Evolutionary conservation across 148 eudicot species (phyloP).

Genomic region (Camellia sinensis): DNA sequence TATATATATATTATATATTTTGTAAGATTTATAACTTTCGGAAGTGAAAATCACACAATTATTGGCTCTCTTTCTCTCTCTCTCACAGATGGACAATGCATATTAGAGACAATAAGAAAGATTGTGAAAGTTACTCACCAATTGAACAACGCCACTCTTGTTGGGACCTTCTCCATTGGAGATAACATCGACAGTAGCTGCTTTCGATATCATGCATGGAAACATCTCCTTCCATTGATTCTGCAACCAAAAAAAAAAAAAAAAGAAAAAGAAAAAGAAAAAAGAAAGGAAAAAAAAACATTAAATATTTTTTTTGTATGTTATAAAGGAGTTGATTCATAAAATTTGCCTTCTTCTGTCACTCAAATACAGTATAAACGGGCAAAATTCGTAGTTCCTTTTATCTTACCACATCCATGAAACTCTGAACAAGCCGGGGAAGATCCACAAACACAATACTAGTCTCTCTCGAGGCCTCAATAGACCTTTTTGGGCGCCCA

Average conservation of each 20-base stretch:
- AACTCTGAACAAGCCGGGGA: slow-evolving; percentile 65
- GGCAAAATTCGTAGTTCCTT: not conserved
- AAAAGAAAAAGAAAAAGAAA: not conserved
- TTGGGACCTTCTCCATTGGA: slow-evolving; percentile 65
- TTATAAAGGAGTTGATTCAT: no score
- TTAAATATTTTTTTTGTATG: not conserved
- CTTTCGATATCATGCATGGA: slow-evolving; percentile 77
- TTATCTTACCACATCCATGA: slow-evolving; percentile 82
- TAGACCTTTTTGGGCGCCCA: slow-evolving; percentile 47
- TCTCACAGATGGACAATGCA: no score
- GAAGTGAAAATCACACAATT: no score
- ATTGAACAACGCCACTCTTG: slow-evolving; percentile 63
- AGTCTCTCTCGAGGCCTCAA: slow-evolving; percentile 88
- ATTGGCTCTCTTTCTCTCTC: no score
- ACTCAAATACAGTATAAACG: no score
- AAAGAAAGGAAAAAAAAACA: not conserved
- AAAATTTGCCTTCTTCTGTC: no score
- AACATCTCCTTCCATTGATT: slow-evolving; percentile 94
- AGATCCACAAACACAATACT: slow-evolving; percentile 77
- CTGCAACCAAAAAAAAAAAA: slow-evolving; percentile 28
- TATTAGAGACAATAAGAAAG: not conserved
- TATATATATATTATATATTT: no score
- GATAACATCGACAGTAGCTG: slow-evolving; percentile 76
- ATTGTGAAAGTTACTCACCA: slow-evolving; percentile 44
- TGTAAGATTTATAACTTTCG: no score